Conservation (phyloP, 2,329 filamentous ascomycete genomes). For the Cladosporium sp. region DNA sequence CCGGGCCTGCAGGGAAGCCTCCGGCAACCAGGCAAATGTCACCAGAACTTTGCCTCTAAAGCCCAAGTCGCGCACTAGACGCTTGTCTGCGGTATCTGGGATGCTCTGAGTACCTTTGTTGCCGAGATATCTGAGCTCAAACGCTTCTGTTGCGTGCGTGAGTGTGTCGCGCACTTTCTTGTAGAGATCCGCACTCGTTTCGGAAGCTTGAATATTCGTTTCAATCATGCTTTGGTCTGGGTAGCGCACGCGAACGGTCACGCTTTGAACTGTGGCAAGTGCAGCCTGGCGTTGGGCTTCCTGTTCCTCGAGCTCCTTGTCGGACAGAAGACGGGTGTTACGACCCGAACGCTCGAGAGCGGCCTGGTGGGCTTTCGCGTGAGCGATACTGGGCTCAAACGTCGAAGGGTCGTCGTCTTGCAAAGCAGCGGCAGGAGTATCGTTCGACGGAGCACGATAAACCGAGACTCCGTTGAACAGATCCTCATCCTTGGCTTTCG, state of each 20-base stretch:
- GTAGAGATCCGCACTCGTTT: slow-evolving; percentile 70
- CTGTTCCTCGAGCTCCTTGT: slow-evolving; percentile 71
- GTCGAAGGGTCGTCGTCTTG: slow-evolving; percentile 66
- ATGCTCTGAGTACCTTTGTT: slow-evolving; percentile 38
- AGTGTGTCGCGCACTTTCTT: slow-evolving; percentile 69
- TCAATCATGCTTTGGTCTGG: slow-evolving; percentile 79
- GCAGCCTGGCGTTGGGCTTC: slow-evolving; percentile 61
- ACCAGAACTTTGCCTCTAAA: slow-evolving; percentile 68
- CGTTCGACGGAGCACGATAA: slow-evolving; percentile 70
- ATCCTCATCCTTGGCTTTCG: slow-evolving; percentile 3
- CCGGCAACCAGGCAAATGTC: slow-evolving; percentile 69
- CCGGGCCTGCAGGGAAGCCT: slow-evolving; percentile 53
- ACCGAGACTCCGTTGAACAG: slow-evolving; percentile 40
- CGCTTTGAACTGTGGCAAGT: slow-evolving; percentile 60
- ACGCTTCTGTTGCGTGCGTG: slow-evolving; percentile 55
- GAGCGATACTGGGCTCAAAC: slow-evolving; percentile 69
- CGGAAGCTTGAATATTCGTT: slow-evolving; percentile 61
- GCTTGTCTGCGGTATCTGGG: slow-evolving; percentile 34
- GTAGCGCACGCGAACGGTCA: slow-evolving; percentile 77
- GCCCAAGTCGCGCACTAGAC: slow-evolving; percentile 67
- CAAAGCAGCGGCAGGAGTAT: slow-evolving; percentile 67
- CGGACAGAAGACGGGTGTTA: slow-evolving; percentile 75
- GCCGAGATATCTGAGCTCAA: slow-evolving; percentile 64
- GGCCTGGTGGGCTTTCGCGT: slow-evolving; percentile 69
- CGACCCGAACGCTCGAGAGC: slow-evolving; percentile 57